Evolutionary conservation across 73 alveolate genomes (phyloP).

Genomic region (Paramecium biaurelia): DNA sequence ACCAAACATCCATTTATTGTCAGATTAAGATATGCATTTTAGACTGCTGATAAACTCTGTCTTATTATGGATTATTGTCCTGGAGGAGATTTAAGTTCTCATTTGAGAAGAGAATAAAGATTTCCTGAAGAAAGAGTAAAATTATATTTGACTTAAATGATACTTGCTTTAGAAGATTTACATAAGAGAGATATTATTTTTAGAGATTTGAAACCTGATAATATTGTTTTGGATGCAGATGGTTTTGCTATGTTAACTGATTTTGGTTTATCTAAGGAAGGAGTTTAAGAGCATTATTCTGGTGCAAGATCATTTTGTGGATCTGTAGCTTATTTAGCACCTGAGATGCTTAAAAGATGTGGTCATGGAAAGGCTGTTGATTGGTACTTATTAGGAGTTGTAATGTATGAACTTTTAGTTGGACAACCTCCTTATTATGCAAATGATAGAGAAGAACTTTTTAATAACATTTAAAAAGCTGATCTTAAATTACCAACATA

Average conservation of each 20-base stretch:
- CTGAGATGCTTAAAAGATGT: slow-evolving; percentile 78
- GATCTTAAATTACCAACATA: slow-evolving; percentile 73
- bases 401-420: slow-evolving; percentile 73
- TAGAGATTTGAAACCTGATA: slow-evolving; percentile 94
- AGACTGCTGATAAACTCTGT: slow-evolving; percentile 89
- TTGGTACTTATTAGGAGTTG: slow-evolving; percentile 79
- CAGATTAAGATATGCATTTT: slow-evolving; percentile 84
- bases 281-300: slow-evolving; percentile 76
- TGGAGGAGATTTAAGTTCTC: slow-evolving; percentile 92
- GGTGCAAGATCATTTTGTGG: slow-evolving; percentile 93
- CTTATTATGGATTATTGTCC: slow-evolving; percentile 90
- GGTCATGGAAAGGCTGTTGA: slow-evolving; percentile 82
- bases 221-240: slow-evolving; percentile 90
- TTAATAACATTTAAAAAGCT: slow-evolving; percentile 75
- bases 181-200: slow-evolving; percentile 89
- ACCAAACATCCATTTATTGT: slow-evolving; percentile 91
- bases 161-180: slow-evolving; percentile 88
- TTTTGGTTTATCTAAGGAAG: slow-evolving; percentile 93
- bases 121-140: slow-evolving; percentile 91
- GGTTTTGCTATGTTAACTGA: slow-evolving; percentile 95
- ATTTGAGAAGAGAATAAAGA: slow-evolving; percentile 80
- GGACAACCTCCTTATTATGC: slow-evolving; percentile 83
- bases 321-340: slow-evolving; percentile 85
- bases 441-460: slow-evolving; percentile 66
- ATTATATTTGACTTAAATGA: slow-evolving; percentile 81